Conservation (phyloP, 257 asterid species). For the Orobanche coerulescens region DNA sequence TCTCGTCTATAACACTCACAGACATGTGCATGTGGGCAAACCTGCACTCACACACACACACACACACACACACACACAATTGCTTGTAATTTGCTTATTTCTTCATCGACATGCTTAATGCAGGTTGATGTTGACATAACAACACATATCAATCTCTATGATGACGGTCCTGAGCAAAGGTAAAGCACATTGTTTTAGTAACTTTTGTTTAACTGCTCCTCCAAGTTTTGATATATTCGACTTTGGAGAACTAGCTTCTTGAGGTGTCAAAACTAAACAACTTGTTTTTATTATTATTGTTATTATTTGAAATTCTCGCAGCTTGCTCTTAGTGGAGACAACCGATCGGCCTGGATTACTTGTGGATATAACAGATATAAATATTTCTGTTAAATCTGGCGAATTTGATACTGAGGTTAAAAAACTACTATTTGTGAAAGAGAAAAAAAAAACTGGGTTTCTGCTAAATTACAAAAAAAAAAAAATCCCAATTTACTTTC, state of each 20-base stretch:
- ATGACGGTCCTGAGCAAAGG: slow-evolving; percentile 67
- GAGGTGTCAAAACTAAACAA: slow-evolving; percentile 10
- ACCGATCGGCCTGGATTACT: slow-evolving; percentile 91
- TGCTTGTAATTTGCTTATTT: slow-evolving; percentile 7
- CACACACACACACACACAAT: background rate
- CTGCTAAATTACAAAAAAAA: too few relatives aligned
- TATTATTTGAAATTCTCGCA: slow-evolving; percentile 30
- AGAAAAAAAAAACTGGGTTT: too few relatives aligned
- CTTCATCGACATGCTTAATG: slow-evolving; percentile 10
- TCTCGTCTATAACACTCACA: background rate
- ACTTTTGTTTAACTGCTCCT: too few relatives aligned
- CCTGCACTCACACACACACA: background rate
- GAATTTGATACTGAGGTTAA: slow-evolving; percentile 89
- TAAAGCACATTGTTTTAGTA: slow-evolving; percentile 1
- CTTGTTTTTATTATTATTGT: too few relatives aligned
- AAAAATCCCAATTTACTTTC: too few relatives aligned
- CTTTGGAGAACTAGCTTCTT: background rate
- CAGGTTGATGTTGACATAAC: slow-evolving; percentile 79
- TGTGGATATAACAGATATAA: slow-evolving; percentile 85
- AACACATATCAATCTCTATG: slow-evolving; percentile 51
- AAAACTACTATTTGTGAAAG: too few relatives aligned
- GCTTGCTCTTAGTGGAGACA: slow-evolving; percentile 76
- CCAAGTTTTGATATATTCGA: background rate
- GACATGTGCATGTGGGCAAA: background rate
- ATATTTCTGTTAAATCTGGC: slow-evolving; percentile 73